A percentile compares a stretch with the other conserved stretches of the same genome.
These are phyloP conservation scores for Globisporangium nodosum DNA, from an alignment of 352 stramenopile species.

Conservation along the genomic window DNA sequence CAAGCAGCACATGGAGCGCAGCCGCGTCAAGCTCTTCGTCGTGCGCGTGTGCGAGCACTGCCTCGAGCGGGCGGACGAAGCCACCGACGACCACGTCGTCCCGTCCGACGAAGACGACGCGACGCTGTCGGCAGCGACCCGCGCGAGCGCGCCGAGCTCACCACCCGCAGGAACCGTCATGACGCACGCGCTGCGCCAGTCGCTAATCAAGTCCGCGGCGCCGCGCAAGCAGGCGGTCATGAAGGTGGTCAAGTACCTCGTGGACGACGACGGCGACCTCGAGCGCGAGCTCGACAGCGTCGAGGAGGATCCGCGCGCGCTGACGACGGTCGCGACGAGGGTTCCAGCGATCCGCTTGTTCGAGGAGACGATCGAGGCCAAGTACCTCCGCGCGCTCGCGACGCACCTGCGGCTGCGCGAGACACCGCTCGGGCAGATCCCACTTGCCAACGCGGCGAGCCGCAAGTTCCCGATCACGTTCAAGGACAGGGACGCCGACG, in stretches of 20 bases:
- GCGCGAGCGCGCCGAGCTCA: not conserved
- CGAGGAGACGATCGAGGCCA: constrained; percentile 1
- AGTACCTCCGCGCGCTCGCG: constrained; percentile 14
- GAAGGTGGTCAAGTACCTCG: constrained; percentile 41
- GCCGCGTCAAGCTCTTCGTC: constrained; percentile 27
- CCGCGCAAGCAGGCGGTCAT: constrained; percentile 24
- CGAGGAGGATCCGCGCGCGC: not conserved
- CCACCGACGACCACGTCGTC: constrained; percentile 23
- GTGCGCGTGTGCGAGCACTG: constrained; percentile 42
- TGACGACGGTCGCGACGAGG: not conserved
- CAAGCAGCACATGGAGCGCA: constrained; percentile 31
- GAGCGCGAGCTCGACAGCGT: not conserved
- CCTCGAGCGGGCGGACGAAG: constrained; percentile 36
- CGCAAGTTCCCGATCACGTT: constrained; percentile 9
- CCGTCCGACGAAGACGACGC: not conserved
- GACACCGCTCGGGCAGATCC: constrained; percentile 3
- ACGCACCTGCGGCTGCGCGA: constrained; percentile 7
- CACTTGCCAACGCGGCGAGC: constrained; percentile 5
- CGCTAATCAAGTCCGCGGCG: constrained; percentile 18
- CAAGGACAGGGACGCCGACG: not conserved
- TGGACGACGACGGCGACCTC: constrained; percentile 21
- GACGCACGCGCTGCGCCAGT: constrained; percentile 22
- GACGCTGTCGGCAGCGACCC: not conserved
- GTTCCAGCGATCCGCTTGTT: not conserved
- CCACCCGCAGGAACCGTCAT: not conserved